These are phyloP conservation scores for Fusarium ambrosium DNA, from an alignment of 2,329 filamentous ascomycete genomes.

Conservation along the genomic window DNA sequence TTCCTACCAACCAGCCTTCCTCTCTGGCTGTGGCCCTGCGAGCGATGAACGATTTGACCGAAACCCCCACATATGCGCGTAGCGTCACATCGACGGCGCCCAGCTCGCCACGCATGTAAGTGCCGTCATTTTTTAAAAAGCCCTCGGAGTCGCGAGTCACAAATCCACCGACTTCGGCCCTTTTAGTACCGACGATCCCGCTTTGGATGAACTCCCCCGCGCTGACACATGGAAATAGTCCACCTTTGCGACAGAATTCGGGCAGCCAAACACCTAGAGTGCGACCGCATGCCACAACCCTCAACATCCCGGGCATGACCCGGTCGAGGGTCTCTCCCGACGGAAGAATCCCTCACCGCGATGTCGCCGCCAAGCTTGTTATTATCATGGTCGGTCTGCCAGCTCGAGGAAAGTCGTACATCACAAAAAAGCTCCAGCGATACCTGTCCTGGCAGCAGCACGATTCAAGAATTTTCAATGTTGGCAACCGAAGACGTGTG, in stretches of 20 bases:
- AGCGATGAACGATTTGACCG: constrained; percentile 60
- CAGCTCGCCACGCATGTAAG: constrained; percentile 71
- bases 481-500: constrained; percentile 89
- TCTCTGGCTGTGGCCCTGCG: constrained; percentile 59
- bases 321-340: constrained; percentile 96
- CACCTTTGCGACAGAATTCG: constrained; percentile 79
- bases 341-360: constrained; percentile 90
- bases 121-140: constrained; percentile 31
- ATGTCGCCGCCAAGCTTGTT: constrained; percentile 95
- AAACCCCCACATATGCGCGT: constrained; percentile 68
- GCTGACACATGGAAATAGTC: constrained; percentile 60
- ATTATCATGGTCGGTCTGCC: constrained; percentile 99
- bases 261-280: constrained; percentile 82
- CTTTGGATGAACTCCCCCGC: constrained; percentile 22
- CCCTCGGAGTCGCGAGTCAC: constrained; percentile 37
- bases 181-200: constrained; percentile 37
- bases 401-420: constrained; percentile 96
- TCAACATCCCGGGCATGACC: constrained; percentile 97
- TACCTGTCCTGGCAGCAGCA: constrained; percentile 99
- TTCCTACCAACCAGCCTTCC: constrained; percentile 43
- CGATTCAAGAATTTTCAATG: constrained; percentile 96
- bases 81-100: constrained; percentile 72
- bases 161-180: constrained; percentile 40
- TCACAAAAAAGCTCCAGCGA: constrained; percentile 96
- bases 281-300: constrained; percentile 87